phyloP scores from a whole-genome alignment of 441 rosid species.

The Corymbia citriodora region DNA sequence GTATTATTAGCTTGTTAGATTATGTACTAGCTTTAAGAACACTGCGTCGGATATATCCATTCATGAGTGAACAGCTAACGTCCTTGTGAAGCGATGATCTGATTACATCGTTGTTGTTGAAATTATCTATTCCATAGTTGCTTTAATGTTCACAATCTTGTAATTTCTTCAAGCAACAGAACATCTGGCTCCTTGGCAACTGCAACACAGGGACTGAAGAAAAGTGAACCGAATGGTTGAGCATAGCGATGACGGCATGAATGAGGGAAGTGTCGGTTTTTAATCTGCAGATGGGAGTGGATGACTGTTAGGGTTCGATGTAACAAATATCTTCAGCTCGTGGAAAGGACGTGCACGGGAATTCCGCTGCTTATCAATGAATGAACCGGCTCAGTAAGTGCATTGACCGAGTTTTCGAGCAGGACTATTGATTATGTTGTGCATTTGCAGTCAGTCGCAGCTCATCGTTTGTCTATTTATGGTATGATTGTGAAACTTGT shows the following conservation, averaged over 20 bases:
- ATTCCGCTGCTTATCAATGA: not conserved
- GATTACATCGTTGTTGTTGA: not conserved
- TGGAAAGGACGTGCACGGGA: not conserved
- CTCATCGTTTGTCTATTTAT: not conserved
- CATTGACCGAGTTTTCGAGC: not conserved
- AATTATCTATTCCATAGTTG: not conserved
- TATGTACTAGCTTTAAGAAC: not conserved
- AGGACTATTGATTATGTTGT: not conserved
- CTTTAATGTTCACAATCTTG: not conserved
- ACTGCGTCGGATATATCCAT: not conserved
- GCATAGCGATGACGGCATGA: not conserved
- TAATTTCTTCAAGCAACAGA: not conserved
- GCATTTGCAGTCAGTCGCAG: not conserved
- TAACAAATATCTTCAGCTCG: not conserved
- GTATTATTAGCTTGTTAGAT: not conserved
- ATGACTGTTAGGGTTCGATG: not conserved
- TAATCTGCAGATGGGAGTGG: not conserved
- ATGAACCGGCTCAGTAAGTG: not conserved
- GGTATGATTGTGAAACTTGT: not conserved
- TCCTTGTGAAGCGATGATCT: not conserved
- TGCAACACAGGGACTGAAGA: not conserved
- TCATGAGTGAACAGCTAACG: not conserved
- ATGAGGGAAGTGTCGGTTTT: not conserved
- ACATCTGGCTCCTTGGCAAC: not conserved
- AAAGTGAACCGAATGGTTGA: not conserved